phyloP scores from a whole-genome alignment of 305 asterid species.

The Fraxinus baroniana region DNA sequence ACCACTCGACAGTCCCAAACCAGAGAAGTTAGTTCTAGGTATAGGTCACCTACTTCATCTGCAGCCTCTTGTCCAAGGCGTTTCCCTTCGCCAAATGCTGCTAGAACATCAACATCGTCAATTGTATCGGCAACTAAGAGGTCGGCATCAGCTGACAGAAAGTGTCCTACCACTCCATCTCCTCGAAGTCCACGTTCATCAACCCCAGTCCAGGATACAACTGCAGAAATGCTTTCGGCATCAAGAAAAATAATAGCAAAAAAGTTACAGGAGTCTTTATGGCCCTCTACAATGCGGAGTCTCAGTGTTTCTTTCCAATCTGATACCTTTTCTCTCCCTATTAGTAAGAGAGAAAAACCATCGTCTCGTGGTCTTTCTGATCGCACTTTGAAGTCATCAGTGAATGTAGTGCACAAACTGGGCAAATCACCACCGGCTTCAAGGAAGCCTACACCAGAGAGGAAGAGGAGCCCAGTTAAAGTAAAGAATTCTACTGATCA shows the following conservation, averaged over 20 bases:
- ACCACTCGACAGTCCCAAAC: slow-evolving; percentile 31
- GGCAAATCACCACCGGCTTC: slow-evolving; percentile 41
- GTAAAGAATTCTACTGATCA: slow-evolving; percentile 61
- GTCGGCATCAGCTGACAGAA: slow-evolving; percentile 77
- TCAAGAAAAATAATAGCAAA: slow-evolving; percentile 51
- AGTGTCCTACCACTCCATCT: slow-evolving; percentile 52
- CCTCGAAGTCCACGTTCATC: slow-evolving; percentile 49
- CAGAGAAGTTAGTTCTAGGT: slow-evolving; percentile 54
- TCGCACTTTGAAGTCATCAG: slow-evolving; percentile 47
- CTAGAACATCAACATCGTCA: slow-evolving; percentile 39
- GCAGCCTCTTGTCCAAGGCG: slow-evolving; percentile 54
- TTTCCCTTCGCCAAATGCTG: slow-evolving; percentile 56
- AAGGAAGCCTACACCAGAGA: slow-evolving; percentile 69
- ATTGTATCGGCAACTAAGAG: slow-evolving; percentile 45
- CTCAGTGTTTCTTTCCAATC: slow-evolving; percentile 65
- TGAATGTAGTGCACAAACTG: slow-evolving; percentile 40
- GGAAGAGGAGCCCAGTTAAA: slow-evolving; percentile 68
- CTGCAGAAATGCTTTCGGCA: slow-evolving; percentile 39
- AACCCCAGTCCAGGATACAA: slow-evolving; percentile 65
- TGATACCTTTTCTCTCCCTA: slow-evolving; percentile 44
- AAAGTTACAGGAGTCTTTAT: slow-evolving; percentile 65
- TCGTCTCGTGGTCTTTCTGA: slow-evolving; percentile 38
- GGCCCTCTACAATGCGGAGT: slow-evolving; percentile 89
- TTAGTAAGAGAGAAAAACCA: slow-evolving; percentile 58
- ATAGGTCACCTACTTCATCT: slow-evolving; percentile 43